Base-by-base conservation (phyloP, 495 filamentous ascomycete genomes). In the Choiromyces venosus region DNA sequence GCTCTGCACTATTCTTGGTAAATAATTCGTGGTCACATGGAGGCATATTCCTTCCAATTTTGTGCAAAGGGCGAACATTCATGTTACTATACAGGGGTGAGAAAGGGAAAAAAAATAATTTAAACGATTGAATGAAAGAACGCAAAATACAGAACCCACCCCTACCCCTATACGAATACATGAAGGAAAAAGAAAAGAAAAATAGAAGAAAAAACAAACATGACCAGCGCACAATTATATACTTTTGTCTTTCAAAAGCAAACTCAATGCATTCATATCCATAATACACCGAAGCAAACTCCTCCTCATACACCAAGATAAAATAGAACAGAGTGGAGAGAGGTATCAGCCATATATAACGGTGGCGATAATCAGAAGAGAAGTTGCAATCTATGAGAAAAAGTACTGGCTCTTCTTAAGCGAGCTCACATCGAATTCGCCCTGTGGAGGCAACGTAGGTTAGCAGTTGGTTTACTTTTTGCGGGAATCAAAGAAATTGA, bases 381-480 rank as follows among this genome's bases (percentile, higher is more conserved):
- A 33, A 5, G 52, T 16, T 5, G 25, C 52, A 61, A 29, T 29
- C 82, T 70, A 86, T 40, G 85, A 86, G 78, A 86, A 86, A 80
- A 86, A 86, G 72, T 86, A 86, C 74, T 82, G 71, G 72, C 83
- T 84, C 8, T 80, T 71, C 73, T 78, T 81, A 64, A 86, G 73
- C 71, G 76, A 66, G 37, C 38, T 75, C 4, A 86, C 83, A 39
- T 86, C 81, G 70, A 86, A 86, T n/a, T 82, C 74, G 29, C 85
- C 85, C 79, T 80, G 25, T 25, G 18, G 42, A 12, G 40, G 76
- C 39, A 37, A 40, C 14, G 44, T 2, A 52, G 61, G 40, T 73
- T 65, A 73, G 71, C 37, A 37, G 42, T 71, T 18, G 71, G 44
- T 40, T 44, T 21, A 56, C 12, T 69, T 67, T 7, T 36, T 36